Evolutionary conservation across 768 basidiomycete genomes (phyloP).

Genomic region (Amanita pallidorosea): DNA sequence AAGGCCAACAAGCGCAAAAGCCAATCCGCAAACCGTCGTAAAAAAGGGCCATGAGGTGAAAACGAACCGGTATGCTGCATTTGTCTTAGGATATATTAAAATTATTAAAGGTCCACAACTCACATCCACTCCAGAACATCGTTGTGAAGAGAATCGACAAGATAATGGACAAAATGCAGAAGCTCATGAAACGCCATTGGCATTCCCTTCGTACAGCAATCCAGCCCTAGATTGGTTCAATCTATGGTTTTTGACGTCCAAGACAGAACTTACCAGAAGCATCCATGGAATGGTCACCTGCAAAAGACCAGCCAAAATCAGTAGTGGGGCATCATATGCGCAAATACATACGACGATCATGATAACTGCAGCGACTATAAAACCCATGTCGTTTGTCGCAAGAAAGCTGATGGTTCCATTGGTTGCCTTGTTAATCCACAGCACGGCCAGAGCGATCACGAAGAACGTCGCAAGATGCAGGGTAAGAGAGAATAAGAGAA

Average conservation of each 20-base stretch:
- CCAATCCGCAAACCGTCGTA: conserved; percentile 30
- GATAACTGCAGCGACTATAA: conserved; percentile 29
- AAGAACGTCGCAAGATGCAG: conserved; percentile 42
- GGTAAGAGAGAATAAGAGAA: conserved; percentile 36
- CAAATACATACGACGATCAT: conserved; percentile 26
- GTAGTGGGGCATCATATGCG: neutral
- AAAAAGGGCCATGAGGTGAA: conserved; percentile 38
- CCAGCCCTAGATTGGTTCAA: conserved; percentile 31
- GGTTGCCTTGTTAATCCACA: conserved; percentile 41
- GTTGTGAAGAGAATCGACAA: conserved; percentile 26
- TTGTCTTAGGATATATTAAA: neutral
- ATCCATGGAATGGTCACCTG: conserved; percentile 39
- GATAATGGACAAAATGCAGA: conserved; percentile 25
- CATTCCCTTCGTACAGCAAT: conserved; percentile 34
- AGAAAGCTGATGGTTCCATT: conserved; percentile 22
- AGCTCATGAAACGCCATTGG: conserved; percentile 25
- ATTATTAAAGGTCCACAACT: conserved; percentile 10
- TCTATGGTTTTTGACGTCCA: neutral
- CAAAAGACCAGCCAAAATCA: neutral
- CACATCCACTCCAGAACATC: conserved; percentile 33
- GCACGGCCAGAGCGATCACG: conserved; percentile 28
- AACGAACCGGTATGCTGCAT: conserved; percentile 30
- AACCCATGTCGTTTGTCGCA: conserved; percentile 23
- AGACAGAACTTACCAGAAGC: conserved; percentile 21
- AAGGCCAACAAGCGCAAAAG: conserved; percentile 28